Evolutionary conservation across 225 moss, liverwort and hornwort species (phyloP).

Genomic region (Straminergon stramineum): DNA sequence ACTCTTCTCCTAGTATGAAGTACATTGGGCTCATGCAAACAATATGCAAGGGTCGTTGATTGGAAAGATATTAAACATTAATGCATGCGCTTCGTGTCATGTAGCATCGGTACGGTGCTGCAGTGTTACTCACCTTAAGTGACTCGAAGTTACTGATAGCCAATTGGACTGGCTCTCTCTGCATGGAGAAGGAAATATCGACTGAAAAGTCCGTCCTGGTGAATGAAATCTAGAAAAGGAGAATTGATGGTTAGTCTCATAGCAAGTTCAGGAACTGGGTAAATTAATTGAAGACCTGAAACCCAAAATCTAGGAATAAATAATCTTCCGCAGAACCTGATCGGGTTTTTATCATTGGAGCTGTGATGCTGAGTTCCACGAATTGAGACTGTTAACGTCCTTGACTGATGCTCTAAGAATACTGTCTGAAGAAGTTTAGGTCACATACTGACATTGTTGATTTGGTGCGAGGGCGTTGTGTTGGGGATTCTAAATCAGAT

Average conservation of each 20-base stretch:
- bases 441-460: background rate
- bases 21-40: background rate
- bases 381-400: background rate
- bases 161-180: background rate
- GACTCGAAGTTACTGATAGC: background rate
- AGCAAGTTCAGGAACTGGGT: background rate
- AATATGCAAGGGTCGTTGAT: background rate
- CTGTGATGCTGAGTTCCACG: background rate
- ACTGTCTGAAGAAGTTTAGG: background rate
- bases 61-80: background rate
- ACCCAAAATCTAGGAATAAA: background rate
- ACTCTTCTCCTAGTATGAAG: background rate
- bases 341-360: background rate
- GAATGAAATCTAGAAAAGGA: background rate
- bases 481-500: background rate
- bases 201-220: background rate
- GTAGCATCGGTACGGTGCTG: background rate
- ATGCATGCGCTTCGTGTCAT: background rate
- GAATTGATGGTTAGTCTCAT: background rate
- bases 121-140: background rate
- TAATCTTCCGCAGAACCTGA: background rate
- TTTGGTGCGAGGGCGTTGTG: background rate
- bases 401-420: background rate
- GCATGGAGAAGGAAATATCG: background rate
- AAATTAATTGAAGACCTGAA: background rate